Evolutionary conservation across 208 protist species (phyloP), one percentile per base, ranked within the genome.

Genomic region (Naegleria lovaniensis): DNA sequence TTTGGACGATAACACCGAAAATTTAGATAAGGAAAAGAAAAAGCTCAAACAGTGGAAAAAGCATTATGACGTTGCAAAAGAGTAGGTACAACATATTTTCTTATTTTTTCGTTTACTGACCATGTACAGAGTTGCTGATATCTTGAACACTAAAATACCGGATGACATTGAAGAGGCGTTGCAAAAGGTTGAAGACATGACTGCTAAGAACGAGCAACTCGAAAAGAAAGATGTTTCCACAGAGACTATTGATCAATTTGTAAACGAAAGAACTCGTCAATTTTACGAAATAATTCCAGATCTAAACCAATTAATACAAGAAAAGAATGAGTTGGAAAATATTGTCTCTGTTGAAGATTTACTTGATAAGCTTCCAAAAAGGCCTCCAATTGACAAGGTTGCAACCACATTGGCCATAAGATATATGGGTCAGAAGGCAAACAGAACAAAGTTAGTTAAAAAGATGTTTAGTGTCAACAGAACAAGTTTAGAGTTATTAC

Each of bases 371-470:
- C n/a, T 79, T 36, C 16, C 67, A 36, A 79, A 79, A 79, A 79
- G 67, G n/a, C 67, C 67, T 36, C 67, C 67, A 36, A 36, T 79
- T 9, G 29, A 79, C 36, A 79, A 79, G 25, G 13, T 79, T 36
- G 67, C 67, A 36, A 36, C 67, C 9, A 79, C 67, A 79, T 79
- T 79, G 1, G 67, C 29, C 48, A 3, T 33, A 51, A 43, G 29
- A 7, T 79, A 38, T 51, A 1, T 40, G 6, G 51, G 83, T 48
- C 29, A 13, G 19, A 94, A 94, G 79, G 40, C 48, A 36, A 89
- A 91, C n/a, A 88, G 93, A 59, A 95, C 93, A 84, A 94, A 92
- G 48, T 88, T 95, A 15, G 58, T 94, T 39, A 92, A 93, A 83
- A 76, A 91, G 5, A 58, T 95, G 33, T 94, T 94, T 86, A 85